Conservation (phyloP, 192 early-diverging fungal genomes). For the Geosiphon pyriformis region DNA sequence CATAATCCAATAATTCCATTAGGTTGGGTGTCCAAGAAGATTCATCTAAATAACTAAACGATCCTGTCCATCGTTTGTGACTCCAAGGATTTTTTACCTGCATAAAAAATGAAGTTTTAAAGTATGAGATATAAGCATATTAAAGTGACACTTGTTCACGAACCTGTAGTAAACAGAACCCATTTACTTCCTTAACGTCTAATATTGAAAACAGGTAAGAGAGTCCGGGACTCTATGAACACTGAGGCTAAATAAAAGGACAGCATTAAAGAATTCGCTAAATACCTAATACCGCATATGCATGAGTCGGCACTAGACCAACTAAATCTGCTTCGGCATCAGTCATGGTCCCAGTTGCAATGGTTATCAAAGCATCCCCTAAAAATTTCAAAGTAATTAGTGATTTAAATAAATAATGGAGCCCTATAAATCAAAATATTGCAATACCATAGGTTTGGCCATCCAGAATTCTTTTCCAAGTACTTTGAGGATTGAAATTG, state of each 20-base stretch:
- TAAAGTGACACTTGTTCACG: no score
- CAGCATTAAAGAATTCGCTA: no score
- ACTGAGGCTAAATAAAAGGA: constrained; percentile 4
- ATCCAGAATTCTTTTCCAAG: constrained; percentile 68
- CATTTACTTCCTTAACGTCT: constrained; percentile 56
- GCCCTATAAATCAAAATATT: background rate
- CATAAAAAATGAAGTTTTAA: no score
- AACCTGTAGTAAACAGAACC: constrained; percentile 63
- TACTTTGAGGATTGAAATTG: constrained; percentile 55
- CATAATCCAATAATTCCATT: constrained; percentile 62
- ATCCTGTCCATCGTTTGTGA: constrained; percentile 80
- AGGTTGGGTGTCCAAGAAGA: constrained; percentile 67
- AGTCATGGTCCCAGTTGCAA: constrained; percentile 77
- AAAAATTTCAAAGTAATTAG: background rate
- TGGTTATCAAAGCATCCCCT: constrained; percentile 72
- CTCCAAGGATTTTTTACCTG: constrained; percentile 89
- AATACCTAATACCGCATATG: constrained; percentile 77
- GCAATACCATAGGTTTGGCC: constrained; percentile 56
- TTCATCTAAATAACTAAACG: constrained; percentile 59
- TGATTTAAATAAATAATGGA: background rate
- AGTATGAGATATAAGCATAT: no score
- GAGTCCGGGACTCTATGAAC: background rate
- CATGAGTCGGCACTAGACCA: constrained; percentile 84
- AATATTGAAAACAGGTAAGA: background rate
- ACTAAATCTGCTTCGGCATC: constrained; percentile 56